Base-by-base conservation (phyloP, 768 basidiomycete genomes). In the Rossbeevera mucosa region DNA sequence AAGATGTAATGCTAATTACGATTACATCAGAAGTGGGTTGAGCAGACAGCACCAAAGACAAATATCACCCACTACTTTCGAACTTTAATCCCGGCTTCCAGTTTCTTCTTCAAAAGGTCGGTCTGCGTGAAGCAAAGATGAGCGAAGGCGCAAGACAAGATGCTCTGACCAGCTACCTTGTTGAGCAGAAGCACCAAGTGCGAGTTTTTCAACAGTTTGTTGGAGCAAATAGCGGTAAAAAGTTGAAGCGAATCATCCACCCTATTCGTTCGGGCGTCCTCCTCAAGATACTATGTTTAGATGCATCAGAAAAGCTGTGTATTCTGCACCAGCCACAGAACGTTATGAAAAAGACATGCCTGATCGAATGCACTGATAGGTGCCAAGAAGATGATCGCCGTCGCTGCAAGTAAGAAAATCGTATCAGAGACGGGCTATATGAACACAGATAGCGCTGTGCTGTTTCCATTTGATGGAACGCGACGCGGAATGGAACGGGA, bases 301-400 rank as follows among this genome's bases (percentile, higher is more conserved):
- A 48, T 43, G 44, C n/a, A 18, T 26, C 42, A 57, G 18, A 41
- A 46, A 49, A 50, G 59, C 57, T 12, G 54, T 59, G 60, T 29
- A 29, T 16, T 51, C 36, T 47, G 56, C 29, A 18, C 21, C 49
- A 42, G 26, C 21, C 36, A 29, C 43, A 28, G 9, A 36, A 36
- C 33, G 44, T 50, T 41, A 45, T 26, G n/a, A 20, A 42, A 43
- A 51, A 16, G n/a, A 36, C 72, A 56, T 62, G 83, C 86, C 80
- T 91, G 88, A 74, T 92, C 88, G 64, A 88, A 92, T 36, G 90
- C 90, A 61, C 86, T 88, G 56, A 92, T 85, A 36, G 90, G 90
- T 47, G 88, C 90, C 46, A 92, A 72, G 68, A 92, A 92, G 67
- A 92, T 91, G 63, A 92, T 84, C 28, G 90, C 88, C 41, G 86